These are phyloP conservation scores for Lichtheimia ramosa DNA, from an alignment of 371 early-diverging fungal genomes.

Conservation along the genomic window DNA sequence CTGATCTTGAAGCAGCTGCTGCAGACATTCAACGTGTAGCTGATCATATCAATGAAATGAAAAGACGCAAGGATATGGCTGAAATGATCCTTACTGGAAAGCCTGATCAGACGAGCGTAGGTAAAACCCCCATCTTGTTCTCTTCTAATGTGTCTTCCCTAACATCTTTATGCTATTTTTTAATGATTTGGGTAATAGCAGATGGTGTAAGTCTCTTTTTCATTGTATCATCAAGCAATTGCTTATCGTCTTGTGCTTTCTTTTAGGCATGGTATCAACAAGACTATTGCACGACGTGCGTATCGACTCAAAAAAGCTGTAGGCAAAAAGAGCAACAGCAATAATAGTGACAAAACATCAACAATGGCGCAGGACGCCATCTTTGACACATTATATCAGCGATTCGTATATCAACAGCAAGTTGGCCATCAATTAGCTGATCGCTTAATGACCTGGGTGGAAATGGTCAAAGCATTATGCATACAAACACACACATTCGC, in stretches of 20 bases:
- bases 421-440: slow-evolving; percentile 32
- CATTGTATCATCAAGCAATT: too few relatives aligned
- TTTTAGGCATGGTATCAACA: slow-evolving; percentile 67
- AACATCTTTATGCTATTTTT: too few relatives aligned
- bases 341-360: slow-evolving; percentile 23
- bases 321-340: not conserved
- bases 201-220: not conserved
- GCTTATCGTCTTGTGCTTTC: not conserved
- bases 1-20: slow-evolving; percentile 44
- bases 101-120: slow-evolving; percentile 11
- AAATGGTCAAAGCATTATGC: slow-evolving; percentile 46
- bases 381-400: slow-evolving; percentile 53
- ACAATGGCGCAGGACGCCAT: slow-evolving; percentile 40
- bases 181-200: too few relatives aligned
- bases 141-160: not conserved
- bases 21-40: slow-evolving; percentile 66
- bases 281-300: slow-evolving; percentile 63
- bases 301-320: slow-evolving; percentile 57
- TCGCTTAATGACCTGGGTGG: slow-evolving; percentile 38
- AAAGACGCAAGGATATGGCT: slow-evolving; percentile 81
- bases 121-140: slow-evolving; percentile 5
- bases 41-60: slow-evolving; percentile 81
- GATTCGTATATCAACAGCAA: slow-evolving; percentile 50
- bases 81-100: slow-evolving; percentile 71
- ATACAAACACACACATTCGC: slow-evolving; percentile 52